Evolutionary conservation across 208 protist species (phyloP), one percentile per base, ranked within the genome.

Genomic region (Porcisia hertigi): DNA sequence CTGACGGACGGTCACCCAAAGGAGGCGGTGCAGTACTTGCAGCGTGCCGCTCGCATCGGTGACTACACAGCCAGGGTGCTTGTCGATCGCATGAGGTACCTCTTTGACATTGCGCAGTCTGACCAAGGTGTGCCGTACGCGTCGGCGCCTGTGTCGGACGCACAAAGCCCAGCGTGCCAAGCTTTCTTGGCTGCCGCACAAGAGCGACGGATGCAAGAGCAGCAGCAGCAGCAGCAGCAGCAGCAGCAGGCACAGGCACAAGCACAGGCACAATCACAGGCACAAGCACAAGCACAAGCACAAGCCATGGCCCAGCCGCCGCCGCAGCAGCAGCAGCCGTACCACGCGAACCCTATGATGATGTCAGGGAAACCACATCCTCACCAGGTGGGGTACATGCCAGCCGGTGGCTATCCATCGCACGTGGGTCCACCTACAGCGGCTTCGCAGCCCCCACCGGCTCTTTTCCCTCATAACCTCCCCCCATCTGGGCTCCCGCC

Each of bases 41-140:
- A 87, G 64, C 92, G 90, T 47, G 89, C 90, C 45, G 85, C 90
- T 30, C 71, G 78, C 62, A 77, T 91, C 69, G 91, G 89, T 54
- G 80, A 88, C 69, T 69, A 78, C 58, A 77, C 70, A 14, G 92
- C 92, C 16, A 80, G 83, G 45, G 63, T 88, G 59, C 80, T 93
- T 30, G 87, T 91, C 23, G 90, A 97, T 41, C 92, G 89, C 45
- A 77, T 94, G 80, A 80, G 82, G 66, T 88, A 82, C 75, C 72
- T 83, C 62, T 82, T 87, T 64, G 60, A 83, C n/a, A 23, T 75
- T 36, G 75, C 65, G 6, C 81, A 85, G 45, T 63, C 73, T 20
- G 65, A 66, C 14, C 43, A 18, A 23, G 30, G 36, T 34, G 81
- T 83, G 47, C 87, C 91, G 16, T 95, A 86, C 59, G 47, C 55